phyloP scores from a whole-genome alignment of 768 basidiomycete genomes.

The Leccinum subgranulosum region DNA sequence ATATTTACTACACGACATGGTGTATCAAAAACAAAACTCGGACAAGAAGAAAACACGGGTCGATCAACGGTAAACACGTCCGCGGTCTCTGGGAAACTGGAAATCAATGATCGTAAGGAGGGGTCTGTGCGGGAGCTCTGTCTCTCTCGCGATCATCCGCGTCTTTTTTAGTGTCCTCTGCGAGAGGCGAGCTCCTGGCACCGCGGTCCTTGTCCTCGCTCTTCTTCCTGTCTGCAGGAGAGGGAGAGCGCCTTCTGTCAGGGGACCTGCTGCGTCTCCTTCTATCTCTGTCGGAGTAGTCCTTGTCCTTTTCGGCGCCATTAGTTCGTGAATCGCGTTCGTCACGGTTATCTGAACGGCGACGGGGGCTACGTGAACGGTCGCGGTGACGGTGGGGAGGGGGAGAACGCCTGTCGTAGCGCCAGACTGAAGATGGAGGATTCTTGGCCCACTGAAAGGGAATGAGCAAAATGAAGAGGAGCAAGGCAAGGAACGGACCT shows the following conservation, averaged over 20 bases:
- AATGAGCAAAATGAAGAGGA: background rate
- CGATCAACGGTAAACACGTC: background rate
- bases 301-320: constrained; percentile 35
- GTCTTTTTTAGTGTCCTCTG: constrained; percentile 41
- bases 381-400: constrained; percentile 42
- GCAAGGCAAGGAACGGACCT: constrained; percentile 39
- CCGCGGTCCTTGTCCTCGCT: constrained; percentile 46
- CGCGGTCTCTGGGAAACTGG: background rate
- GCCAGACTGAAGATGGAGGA: constrained; percentile 82
- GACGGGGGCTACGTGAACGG: constrained; percentile 55
- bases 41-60: constrained; percentile 4
- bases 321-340: constrained; percentile 39
- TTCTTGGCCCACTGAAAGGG: constrained; percentile 74
- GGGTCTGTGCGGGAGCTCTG: constrained; percentile 46
- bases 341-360: constrained; percentile 37
- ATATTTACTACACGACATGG: constrained; percentile 19
- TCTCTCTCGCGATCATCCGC: constrained; percentile 51
- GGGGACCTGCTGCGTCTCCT: constrained; percentile 50
- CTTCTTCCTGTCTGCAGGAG: constrained; percentile 38
- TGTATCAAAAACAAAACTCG: constrained; percentile 3
- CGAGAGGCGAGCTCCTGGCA: constrained; percentile 48
- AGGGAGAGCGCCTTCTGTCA: constrained; percentile 44
- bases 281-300: constrained; percentile 38
- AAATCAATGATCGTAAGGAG: constrained; percentile 49
- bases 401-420: constrained; percentile 59